These are phyloP conservation scores for Pythium monospermum DNA, from an alignment of 352 stramenopile species.

Conservation along the genomic window DNA sequence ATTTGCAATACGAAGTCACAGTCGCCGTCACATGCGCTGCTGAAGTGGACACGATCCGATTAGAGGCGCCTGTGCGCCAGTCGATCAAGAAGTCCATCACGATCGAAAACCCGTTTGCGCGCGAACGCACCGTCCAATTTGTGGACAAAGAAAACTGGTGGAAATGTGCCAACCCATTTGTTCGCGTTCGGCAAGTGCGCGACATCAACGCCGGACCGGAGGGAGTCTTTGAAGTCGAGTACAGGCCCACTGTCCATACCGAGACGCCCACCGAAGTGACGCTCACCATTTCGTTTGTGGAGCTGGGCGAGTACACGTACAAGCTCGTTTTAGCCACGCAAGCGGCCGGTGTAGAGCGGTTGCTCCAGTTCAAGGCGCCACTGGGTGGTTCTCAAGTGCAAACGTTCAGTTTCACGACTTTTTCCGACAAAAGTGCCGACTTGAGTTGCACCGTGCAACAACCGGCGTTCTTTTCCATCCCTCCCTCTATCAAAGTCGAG, in stretches of 20 bases:
- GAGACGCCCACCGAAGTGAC: conserved; percentile 35
- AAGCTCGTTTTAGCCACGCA: conserved; percentile 76
- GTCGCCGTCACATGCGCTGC: conserved; percentile 52
- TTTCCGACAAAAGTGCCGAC: conserved; percentile 31
- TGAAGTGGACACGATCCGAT: conserved; percentile 70
- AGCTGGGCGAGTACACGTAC: conserved; percentile 89
- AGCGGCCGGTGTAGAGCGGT: conserved; percentile 47
- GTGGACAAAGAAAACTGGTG: conserved; percentile 67
- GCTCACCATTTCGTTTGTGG: conserved; percentile 74
- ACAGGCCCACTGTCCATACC: conserved; percentile 69
- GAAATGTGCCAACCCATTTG: conserved; percentile 65
- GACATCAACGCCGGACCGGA: conserved; percentile 69
- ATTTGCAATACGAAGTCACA: conserved; percentile 60
- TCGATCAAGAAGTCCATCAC: conserved; percentile 70
- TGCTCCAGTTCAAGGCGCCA: conserved; percentile 79
- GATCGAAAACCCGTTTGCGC: conserved; percentile 89
- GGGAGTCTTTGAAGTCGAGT: conserved; percentile 88
- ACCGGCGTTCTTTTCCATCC: conserved; percentile 67
- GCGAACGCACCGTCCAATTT: conserved; percentile 45
- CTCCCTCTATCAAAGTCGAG: conserved; percentile 42
- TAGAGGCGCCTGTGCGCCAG: conserved; percentile 85
- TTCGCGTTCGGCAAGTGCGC: conserved; percentile 66
- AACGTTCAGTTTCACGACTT: conserved; percentile 75
- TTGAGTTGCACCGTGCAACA: conserved; percentile 55
- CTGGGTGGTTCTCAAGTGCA: conserved; percentile 75